Evolutionary conservation across 2,329 filamentous ascomycete genomes (phyloP).

Genomic region (Penicillium frequentans): DNA sequence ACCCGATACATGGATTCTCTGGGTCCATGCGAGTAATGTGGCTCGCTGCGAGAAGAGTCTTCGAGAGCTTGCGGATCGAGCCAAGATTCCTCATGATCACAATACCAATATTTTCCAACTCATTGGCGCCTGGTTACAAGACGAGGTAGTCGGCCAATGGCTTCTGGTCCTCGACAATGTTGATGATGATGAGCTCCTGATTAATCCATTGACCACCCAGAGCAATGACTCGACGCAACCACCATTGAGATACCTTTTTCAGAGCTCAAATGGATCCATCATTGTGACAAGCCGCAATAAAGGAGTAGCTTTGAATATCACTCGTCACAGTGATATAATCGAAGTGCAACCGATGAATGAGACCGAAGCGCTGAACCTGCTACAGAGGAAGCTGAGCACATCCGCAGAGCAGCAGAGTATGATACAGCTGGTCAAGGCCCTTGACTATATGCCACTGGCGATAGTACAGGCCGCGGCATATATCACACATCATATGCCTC

Average conservation of each 20-base stretch:
- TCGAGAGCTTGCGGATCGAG: background rate
- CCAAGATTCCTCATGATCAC: conserved; percentile 21
- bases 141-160: conserved; percentile 16
- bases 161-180: conserved; percentile 27
- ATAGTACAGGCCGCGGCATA: conserved; percentile 29
- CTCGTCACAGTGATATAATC: conserved; percentile 5
- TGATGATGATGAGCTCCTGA: conserved; percentile 1
- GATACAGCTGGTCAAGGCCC: background rate
- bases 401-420: background rate
- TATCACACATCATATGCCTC: conserved; percentile 16
- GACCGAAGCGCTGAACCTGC: conserved; percentile 22
- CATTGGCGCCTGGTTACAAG: conserved; percentile 19
- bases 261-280: background rate
- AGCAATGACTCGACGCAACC: background rate
- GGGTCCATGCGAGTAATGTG: background rate
- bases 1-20: background rate
- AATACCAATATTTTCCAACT: conserved; percentile 33
- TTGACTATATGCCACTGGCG: conserved; percentile 18
- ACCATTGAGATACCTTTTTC: no score
- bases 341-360: conserved; percentile 18
- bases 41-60: background rate
- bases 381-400: conserved; percentile 28
- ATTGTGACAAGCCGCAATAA: background rate
- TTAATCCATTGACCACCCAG: background rate
- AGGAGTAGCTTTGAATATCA: background rate